These are phyloP conservation scores for Talaromyces verruculosus DNA, from an alignment of 2,329 filamentous ascomycete species.

Conservation along the genomic window DNA sequence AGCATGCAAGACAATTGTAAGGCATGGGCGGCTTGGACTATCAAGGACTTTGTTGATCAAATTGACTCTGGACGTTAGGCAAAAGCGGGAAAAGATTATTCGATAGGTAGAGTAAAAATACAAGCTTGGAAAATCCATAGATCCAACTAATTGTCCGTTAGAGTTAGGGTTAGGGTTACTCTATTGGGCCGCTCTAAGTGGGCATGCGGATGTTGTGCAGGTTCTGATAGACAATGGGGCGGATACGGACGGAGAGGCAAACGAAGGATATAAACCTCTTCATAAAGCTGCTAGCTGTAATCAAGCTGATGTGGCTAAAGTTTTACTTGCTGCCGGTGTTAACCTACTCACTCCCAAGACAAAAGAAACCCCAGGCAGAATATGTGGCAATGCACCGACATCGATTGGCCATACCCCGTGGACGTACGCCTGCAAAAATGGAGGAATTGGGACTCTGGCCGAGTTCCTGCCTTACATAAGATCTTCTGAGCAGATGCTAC, in stretches of 20 bases:
- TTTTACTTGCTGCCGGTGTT: slow-evolving; percentile 24
- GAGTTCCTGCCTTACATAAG: slow-evolving; percentile 12
- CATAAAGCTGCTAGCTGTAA: slow-evolving; percentile 25
- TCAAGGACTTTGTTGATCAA: no score
- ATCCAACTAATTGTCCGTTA: no score
- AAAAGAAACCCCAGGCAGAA: slow-evolving; percentile 3
- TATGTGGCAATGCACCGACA: slow-evolving; percentile 6
- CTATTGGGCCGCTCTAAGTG: slow-evolving; percentile 15
- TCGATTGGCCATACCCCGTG: slow-evolving; percentile 11
- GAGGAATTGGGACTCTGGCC: background rate
- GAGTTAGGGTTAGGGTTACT: no score
- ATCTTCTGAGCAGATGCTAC: background rate
- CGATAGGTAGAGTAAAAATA: no score
- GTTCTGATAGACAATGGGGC: slow-evolving; percentile 24
- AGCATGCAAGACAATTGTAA: no score
- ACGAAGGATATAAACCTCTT: slow-evolving; percentile 24
- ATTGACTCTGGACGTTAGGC: no score
- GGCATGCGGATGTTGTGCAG: slow-evolving; percentile 22
- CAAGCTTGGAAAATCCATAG: no score
- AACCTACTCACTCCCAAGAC: slow-evolving; percentile 23
- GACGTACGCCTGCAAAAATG: slow-evolving; percentile 6
- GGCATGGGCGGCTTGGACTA: no score
- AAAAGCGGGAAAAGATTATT: no score
- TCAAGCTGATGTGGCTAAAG: slow-evolving; percentile 22
- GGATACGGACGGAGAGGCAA: slow-evolving; percentile 19